Conservation (phyloP, 768 basidiomycete genomes). For the Calocybe gangraenosa region DNA sequence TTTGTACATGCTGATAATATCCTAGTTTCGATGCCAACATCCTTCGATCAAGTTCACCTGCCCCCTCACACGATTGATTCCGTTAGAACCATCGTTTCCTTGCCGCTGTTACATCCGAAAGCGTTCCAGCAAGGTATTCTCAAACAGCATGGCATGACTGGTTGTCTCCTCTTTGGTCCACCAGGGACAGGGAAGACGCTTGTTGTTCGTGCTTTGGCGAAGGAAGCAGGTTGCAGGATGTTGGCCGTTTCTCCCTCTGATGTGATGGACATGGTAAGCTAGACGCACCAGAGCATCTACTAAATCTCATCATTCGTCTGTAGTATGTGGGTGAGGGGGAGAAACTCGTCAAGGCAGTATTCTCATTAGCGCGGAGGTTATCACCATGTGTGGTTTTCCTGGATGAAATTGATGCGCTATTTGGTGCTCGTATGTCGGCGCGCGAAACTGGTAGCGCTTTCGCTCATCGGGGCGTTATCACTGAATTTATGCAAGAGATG, state of each 20-base stretch:
- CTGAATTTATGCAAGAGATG: slow-evolving; percentile 97
- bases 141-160: slow-evolving; percentile 88
- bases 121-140: slow-evolving; percentile 89
- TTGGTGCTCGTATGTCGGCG: slow-evolving; percentile 77
- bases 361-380: slow-evolving; percentile 78
- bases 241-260: slow-evolving; percentile 86
- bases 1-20: slow-evolving; percentile 9
- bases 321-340: slow-evolving; percentile 90
- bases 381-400: slow-evolving; percentile 93
- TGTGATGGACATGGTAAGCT: slow-evolving; percentile 89
- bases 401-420: slow-evolving; percentile 92
- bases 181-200: slow-evolving; percentile 90
- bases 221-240: slow-evolving; percentile 94
- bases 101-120: slow-evolving; percentile 81
- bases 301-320: no score
- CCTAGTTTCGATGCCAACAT: slow-evolving; percentile 70
- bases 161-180: slow-evolving; percentile 89
- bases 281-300: no score
- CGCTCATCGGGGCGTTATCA: slow-evolving; percentile 85
- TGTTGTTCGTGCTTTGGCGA: slow-evolving; percentile 85
- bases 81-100: slow-evolving; percentile 84
- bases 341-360: slow-evolving; percentile 85
- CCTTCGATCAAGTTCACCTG: slow-evolving; percentile 85
- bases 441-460: slow-evolving; percentile 75
- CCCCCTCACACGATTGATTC: slow-evolving; percentile 88